Percentiles rank a stretch among this genome's conserved stretches.
These are phyloP conservation scores for Bryum argenteum DNA, from an alignment of 225 moss, liverwort and hornwort species.

Conservation along the genomic window DNA sequence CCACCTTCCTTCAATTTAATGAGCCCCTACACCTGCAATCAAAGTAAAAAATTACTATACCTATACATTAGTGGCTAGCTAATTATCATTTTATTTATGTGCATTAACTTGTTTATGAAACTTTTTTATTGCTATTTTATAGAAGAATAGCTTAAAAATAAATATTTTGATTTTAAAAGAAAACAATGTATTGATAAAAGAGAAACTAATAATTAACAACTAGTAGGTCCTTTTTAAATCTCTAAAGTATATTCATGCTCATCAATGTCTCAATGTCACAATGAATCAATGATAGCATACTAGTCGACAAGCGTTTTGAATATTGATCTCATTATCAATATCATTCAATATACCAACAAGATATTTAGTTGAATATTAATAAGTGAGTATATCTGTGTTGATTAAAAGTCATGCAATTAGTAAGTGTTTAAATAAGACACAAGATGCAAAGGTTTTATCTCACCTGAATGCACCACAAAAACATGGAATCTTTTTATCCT, in stretches of 20 bases:
- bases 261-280: no score
- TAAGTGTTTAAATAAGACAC: accelerated
- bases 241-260: background rate
- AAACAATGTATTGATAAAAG: no score
- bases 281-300: no score
- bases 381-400: no score
- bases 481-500: constrained; percentile 87
- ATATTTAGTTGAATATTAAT: background rate
- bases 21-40: constrained; percentile 50
- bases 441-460: accelerated
- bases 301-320: no score
- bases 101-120: accelerated
- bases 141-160: background rate
- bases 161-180: background rate
- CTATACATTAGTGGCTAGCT: no score
- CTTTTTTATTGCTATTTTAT: background rate
- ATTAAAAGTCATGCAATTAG: background rate
- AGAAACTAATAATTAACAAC: background rate
- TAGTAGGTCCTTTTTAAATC: no score
- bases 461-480: constrained; percentile 71
- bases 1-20: background rate
- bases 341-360: no score
- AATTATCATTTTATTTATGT: background rate
- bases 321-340: no score
- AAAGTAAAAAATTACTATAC: background rate